phyloP scores from a whole-genome alignment of 768 basidiomycete species.

The Russula griseocarnosa region DNA sequence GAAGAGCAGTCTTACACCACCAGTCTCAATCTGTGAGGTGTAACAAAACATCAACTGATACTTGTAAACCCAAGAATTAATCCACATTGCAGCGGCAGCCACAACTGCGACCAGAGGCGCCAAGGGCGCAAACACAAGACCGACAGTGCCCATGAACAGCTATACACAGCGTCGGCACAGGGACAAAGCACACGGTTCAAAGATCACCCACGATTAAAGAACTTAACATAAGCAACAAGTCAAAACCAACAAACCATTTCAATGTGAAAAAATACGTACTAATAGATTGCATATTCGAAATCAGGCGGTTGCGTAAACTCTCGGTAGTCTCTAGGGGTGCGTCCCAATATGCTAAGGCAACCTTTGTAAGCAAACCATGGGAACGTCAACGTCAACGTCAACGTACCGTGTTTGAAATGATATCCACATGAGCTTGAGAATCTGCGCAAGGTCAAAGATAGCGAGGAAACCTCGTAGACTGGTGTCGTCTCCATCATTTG shows the following conservation, averaged over 20 bases:
- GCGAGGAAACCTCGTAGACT: slow-evolving; percentile 92
- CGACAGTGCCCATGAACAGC: slow-evolving; percentile 92
- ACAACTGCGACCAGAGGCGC: slow-evolving; percentile 87
- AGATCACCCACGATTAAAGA: slow-evolving; percentile 52
- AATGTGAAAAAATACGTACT: slow-evolving; percentile 45
- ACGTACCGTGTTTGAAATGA: slow-evolving; percentile 78
- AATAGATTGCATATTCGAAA: slow-evolving; percentile 85
- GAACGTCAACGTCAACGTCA: too few species aligned
- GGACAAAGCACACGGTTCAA: slow-evolving; percentile 15
- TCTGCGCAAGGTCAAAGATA: slow-evolving; percentile 93
- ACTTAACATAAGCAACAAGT: slow-evolving; percentile 33
- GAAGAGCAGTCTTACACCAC: slow-evolving; percentile 60
- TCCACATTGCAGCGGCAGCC: slow-evolving; percentile 83
- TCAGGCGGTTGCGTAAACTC: slow-evolving; percentile 88
- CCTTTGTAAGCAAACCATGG: not conserved
- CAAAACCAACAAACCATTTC: not conserved
- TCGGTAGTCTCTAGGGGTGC: slow-evolving; percentile 84
- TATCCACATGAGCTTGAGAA: slow-evolving; percentile 82
- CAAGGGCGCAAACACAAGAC: slow-evolving; percentile 88
- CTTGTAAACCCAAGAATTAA: slow-evolving; percentile 85
- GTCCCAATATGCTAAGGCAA: slow-evolving; percentile 62
- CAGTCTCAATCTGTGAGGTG: slow-evolving; percentile 84
- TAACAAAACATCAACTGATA: slow-evolving; percentile 97
- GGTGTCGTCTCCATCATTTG: slow-evolving; percentile 13
- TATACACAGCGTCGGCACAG: slow-evolving; percentile 32